These are phyloP conservation scores for Aspergillus baeticus DNA, from an alignment of 495 filamentous ascomycete genomes.

Conservation along the genomic window DNA sequence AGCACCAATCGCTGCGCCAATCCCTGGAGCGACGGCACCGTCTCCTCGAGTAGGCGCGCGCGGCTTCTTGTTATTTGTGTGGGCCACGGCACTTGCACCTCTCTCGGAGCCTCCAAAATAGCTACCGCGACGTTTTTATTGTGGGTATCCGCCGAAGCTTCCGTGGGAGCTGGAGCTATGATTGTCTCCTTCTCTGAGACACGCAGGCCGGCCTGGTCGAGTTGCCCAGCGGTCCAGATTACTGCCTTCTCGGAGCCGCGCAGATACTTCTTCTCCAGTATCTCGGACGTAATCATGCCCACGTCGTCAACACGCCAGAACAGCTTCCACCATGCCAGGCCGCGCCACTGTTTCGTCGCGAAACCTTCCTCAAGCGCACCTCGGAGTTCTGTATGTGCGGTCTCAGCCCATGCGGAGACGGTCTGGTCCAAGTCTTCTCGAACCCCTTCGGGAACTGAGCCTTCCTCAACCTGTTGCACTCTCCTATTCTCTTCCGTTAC, in stretches of 20 bases:
- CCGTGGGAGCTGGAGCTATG: background rate
- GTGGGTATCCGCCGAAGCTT: background rate
- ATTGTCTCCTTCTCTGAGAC: constrained; percentile 12
- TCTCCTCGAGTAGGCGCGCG: constrained; percentile 53
- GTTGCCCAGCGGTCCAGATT: constrained; percentile 77
- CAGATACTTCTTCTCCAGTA: constrained; percentile 73
- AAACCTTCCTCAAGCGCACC: constrained; percentile 75
- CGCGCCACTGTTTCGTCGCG: constrained; percentile 64
- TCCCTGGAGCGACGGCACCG: constrained; percentile 74
- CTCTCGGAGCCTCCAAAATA: constrained; percentile 8
- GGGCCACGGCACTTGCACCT: constrained; percentile 31
- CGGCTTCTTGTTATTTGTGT: constrained; percentile 51
- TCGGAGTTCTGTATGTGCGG: constrained; percentile 79
- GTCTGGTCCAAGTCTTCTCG: constrained; percentile 51
- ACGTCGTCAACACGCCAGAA: constrained; percentile 95
- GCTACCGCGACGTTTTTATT: background rate
- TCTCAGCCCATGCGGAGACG: constrained; percentile 71
- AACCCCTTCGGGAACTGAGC: constrained; percentile 39
- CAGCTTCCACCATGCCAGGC: constrained; percentile 89
- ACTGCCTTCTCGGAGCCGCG: constrained; percentile 68
- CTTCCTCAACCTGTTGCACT: constrained; percentile 30
- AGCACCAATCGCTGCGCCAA: constrained; percentile 76
- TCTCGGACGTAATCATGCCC: constrained; percentile 71
- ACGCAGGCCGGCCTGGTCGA: constrained; percentile 66
- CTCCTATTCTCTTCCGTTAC: constrained; percentile 45